Evolutionary conservation across 2,329 filamentous ascomycete genomes (phyloP), one percentile per base, ranked within the genome.

Genomic region (Xylaria multiplex): DNA sequence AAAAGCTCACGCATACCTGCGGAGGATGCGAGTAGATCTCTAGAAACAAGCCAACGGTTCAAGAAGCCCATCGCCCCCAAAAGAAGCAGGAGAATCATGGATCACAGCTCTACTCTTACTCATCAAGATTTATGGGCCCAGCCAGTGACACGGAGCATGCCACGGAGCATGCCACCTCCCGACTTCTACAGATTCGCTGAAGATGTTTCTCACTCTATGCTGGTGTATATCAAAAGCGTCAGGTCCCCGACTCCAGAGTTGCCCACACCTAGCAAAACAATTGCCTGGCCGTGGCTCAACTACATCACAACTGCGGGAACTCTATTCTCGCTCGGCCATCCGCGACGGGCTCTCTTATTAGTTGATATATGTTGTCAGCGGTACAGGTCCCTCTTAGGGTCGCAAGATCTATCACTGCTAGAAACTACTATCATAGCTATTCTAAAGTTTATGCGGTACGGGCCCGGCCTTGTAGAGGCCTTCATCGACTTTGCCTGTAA

Each of bases 181-280:
- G 60, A 58, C 60, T 57, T 48, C 22, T 63, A 63, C 14, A 58
- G 14, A 46, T 35, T n/a, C 3, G 37, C 60, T 1, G 60, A 63
- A 22, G 46, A n/a, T 24, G n/a, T 37, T 16, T 46, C 52, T 13
- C 27, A 24, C 37, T 58, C 13, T n/a, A 46, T 27, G 7, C 11
- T 52, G 13, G 13, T 46, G n/a, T 63, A 63, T 22, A 22, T 58
- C 53, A 53, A 1, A 19, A 63, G 45, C 14, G 32, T 53, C 37
- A 42, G 53, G 5, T 58, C 42, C 7, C 30, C 14, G 8, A 24
- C 6, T 30, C 27, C 24, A 2, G 46, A 14, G 2, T 35, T 35
- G 14, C 7, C 53, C 16, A 35, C 8, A n/a, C 13, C 35, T 6
- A 19, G 43, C 1, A 49, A 46, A 30, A 43, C 32, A 22, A n/a